Base-by-base conservation (phyloP, 257 asterid species). In the Cruciata laevipes region DNA sequence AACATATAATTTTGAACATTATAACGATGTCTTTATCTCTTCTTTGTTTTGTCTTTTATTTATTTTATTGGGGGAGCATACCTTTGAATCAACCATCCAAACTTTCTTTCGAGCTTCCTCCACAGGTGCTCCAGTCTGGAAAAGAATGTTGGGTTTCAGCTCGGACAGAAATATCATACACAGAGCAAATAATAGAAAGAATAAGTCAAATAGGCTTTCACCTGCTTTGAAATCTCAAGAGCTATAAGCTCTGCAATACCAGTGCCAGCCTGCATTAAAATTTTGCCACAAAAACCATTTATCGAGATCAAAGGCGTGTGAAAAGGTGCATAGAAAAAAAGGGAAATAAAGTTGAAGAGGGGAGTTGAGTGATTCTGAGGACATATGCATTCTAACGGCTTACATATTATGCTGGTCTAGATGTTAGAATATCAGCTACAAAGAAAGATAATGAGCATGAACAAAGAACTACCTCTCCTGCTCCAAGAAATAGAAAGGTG, bases 201-300 rank as follows among this genome's bases (percentile, higher is more conserved):
- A 56, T 17, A 67, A n/a, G n/a, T 24, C 47, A 16, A 14, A 16
- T 42, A 35, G 69, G 30, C 23, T 58, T 69, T 67, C 27, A 91
- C 98, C 98, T 91, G 90, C 76, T 87, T 91, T 52, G 98, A 89
- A 61, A 91, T 89, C 81, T 89, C 94, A 74, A 84, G 88, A 71
- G 98, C 98, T 77, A 91, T 91, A 77, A 91, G 91, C 78, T 91
- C 96, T 27, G 98, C 98, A 56, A 91, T 91, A 62, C 98, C 98
- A 61, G 96, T 91, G 63, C 98, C 98, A 76, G 98, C 98, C 98
- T 91, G 85, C 77, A 78, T 69, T 52, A 37, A 62, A 51, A 60
- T 69, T 2, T 42, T 70, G 40, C 72, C 44, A 68, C 55, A 64
- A 7, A 30, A 13, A 69, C 63, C 27, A 7, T 1, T 3, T 33